Percentiles rank a stretch among this genome's conserved stretches.
Evolutionary conservation across 495 filamentous ascomycete species (phyloP).

Genomic region (Durotheca rogersii): DNA sequence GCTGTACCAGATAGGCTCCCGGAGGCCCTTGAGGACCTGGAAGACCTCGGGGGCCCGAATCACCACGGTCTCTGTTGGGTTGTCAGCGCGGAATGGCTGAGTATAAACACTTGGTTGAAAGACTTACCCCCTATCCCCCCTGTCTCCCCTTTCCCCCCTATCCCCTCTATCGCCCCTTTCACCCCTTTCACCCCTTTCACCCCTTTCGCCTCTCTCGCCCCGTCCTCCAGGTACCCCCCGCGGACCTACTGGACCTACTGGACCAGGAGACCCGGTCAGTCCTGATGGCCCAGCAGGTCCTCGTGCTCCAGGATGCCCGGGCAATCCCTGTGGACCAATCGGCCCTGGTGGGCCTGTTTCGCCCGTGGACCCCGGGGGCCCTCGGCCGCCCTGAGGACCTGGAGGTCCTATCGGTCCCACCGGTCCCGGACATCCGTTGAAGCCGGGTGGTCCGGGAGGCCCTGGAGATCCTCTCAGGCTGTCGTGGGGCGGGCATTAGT

Average conservation of each 20-base stretch:
- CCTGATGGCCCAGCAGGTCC: background rate
- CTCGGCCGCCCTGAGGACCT: background rate
- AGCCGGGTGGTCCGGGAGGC: background rate
- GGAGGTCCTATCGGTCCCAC: too few species aligned
- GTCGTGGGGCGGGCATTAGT: too few species aligned
- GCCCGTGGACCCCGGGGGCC: too few species aligned
- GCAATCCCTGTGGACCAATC: background rate
- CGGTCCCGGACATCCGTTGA: background rate
- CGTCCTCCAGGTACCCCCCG: background rate
- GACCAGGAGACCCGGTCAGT: background rate
- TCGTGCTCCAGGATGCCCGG: background rate
- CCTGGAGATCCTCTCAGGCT: too few species aligned
- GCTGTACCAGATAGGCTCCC: background rate
- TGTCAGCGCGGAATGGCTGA: background rate
- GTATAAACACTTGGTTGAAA: background rate
- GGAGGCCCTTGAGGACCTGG: background rate
- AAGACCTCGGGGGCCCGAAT: background rate
- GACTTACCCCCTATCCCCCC: background rate
- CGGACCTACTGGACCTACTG: background rate
- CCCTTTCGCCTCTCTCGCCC: background rate
- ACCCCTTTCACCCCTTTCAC: background rate
- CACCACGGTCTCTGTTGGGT: background rate
- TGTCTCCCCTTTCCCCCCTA: background rate
- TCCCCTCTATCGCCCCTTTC: background rate
- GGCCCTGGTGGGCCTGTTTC: background rate